Base-by-base conservation (phyloP, 2,329 filamentous ascomycete species). In the Zalaria obscura region DNA sequence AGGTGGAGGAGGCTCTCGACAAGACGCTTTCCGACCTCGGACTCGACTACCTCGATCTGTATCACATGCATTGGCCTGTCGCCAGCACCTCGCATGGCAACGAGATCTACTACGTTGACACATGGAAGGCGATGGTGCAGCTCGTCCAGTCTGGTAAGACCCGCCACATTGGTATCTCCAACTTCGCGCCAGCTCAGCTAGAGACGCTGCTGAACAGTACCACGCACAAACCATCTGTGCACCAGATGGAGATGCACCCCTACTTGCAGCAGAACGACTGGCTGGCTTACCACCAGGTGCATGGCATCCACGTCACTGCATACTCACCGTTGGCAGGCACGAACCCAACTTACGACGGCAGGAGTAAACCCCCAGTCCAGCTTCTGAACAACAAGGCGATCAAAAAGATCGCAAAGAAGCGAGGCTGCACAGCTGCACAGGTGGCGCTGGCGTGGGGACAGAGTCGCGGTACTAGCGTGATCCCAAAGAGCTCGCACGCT, bases 241-340 rank as follows among this genome's bases (percentile, higher is more conserved):
- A 89, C 64, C 83, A 91, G 68, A 82, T 89, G 54, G 83, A 89
- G 65, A 78, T 75, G 54, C 81, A 91, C 60, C 82, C 83, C 0
- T 84, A 85, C 36, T 60, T 76, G 9, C 73, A 69, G 31, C 73
- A 76, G 50, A 58, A 64, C 43, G 66, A 71, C 41, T 68, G 69
- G 48, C 55, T 73, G 27, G 60, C 68, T 39, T 71, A 67, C 52
- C 72, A 70, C 53, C 61, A 65, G 38, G 51, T 61, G 27, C 66
- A 67, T 48, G 65, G 64, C 18, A 74, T 75, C 42, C 62, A 67
- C 42, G 60, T 74, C 37, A 73, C 69, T 4, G 69, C 69, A 6
- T 75, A 73, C 54, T 68, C 58, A 27, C 64, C 62, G 3, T 48
- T 67, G 27, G 62, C 59, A 26, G 66, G 70, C 42, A 60, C 64